Evolutionary conservation across 257 asterid species (phyloP), one percentile per base, ranked within the genome.

Genomic region (Vinca minor): DNA sequence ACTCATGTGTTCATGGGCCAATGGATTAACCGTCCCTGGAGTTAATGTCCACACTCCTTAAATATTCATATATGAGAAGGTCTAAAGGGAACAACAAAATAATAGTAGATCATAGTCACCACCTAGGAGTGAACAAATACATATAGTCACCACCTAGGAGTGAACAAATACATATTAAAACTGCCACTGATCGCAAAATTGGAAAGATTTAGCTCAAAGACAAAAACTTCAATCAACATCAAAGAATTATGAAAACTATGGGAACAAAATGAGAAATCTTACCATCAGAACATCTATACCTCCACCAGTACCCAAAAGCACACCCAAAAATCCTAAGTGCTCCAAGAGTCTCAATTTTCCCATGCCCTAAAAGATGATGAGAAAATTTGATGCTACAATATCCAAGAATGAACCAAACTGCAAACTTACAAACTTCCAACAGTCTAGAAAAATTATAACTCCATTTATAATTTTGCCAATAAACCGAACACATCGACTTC

Each of bases 331-430:
- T 93, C 63, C 87, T 90, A 68, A 93, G 95, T 54, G 98, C 97
- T 69, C 98, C 98, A 72, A 93, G 77, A 20, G 96, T 87, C 79
- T 93, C 97, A 71, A 93, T 89, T 79, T 93, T 93, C 49, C 97
- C 98, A 76, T 93, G 98, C 55, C 98, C 97, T 93, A 83, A 60
- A 67, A 62, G 41, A 54, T n/a, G n/a, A n/a, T n/a, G n/a, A n/a
- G 66, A 52, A 64, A 58, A 73, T 48, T 62, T 59, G 74, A 66
- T 25, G 35, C 56, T 47, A 61, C 56, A 60, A 47, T 21, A 34
- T 38, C 49, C 57, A 72, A 56, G 47, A 71, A 56, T 60, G 58
- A 62, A n/a, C 28, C 42, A 38, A 5, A 25, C 66, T 49, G 44
- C 38, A 58, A 32, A 32, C 39, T 67, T 29, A 38, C 29, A 35